Conservation (phyloP, 805 yeast species). For the Torulaspora microellipsoides region DNA sequence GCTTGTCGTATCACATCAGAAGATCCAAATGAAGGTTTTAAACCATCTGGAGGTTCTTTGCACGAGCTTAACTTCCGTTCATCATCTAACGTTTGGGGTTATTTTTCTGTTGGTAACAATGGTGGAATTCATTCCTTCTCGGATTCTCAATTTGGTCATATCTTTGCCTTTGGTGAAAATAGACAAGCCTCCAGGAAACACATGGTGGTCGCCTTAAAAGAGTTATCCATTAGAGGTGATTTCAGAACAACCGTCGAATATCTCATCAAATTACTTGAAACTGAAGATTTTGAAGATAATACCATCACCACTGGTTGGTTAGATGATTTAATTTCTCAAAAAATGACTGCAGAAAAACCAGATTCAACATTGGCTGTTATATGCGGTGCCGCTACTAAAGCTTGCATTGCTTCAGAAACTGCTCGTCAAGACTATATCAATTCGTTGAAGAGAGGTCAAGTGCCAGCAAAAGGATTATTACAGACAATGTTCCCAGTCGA, state of each 20-base stretch:
- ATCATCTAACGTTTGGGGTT: constrained; percentile 98
- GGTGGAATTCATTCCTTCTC: constrained; percentile 97
- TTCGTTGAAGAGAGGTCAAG: constrained; percentile 93
- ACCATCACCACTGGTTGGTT: constrained; percentile 99
- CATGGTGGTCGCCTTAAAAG: constrained; percentile 98
- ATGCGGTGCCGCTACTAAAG: constrained; percentile 98
- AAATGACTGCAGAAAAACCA: constrained; percentile 95
- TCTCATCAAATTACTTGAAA: constrained; percentile 88
- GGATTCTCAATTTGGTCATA: constrained; percentile 98
- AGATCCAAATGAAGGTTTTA: constrained; percentile 99
- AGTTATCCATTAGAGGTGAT: constrained; percentile 95
- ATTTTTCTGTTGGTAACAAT: constrained; percentile 93
- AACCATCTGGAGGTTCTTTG: constrained; percentile 95
- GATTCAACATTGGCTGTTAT: constrained; percentile 85
- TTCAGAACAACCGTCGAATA: constrained; percentile 98
- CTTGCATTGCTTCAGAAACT: constrained; percentile 72
- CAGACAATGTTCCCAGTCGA: constrained; percentile 90
- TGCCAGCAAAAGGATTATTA: constrained; percentile 73
- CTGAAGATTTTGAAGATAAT: constrained; percentile 94
- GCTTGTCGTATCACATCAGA: constrained; percentile 99
- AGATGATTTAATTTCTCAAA: constrained; percentile 90
- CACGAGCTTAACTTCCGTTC: constrained; percentile 97
- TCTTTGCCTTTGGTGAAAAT: constrained; percentile 97
- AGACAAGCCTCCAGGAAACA: constrained; percentile 97
- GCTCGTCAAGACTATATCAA: constrained; percentile 62